A percentile compares a stretch with the other conserved stretches of the same genome.
phyloP scores from a whole-genome alignment of 257 asterid species.

The Asclepias syriaca region DNA sequence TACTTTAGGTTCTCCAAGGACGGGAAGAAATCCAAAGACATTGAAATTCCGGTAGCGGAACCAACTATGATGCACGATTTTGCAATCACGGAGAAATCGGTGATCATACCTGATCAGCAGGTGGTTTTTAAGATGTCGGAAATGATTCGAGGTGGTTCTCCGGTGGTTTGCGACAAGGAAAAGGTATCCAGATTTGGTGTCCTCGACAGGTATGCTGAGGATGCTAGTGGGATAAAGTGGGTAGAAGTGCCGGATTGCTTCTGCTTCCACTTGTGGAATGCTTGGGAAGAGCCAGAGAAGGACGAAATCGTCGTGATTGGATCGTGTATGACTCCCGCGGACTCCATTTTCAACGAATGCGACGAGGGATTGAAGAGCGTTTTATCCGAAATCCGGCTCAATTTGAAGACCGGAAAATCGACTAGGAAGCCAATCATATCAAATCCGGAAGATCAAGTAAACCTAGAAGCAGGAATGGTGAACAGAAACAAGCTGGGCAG shows the following conservation, averaged over 20 bases:
- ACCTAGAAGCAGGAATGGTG: conserved; percentile 95
- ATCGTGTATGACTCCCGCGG: conserved; percentile 99
- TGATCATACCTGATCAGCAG: conserved; percentile 85
- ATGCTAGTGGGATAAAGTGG: conserved; percentile 51
- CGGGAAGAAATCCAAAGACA: conserved; percentile 69
- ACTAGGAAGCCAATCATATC: conserved; percentile 51
- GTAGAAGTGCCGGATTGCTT: conserved; percentile 83
- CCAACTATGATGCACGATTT: conserved; percentile 99
- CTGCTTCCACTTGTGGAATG: conserved; percentile 95
- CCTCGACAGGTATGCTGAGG: conserved; percentile 49
- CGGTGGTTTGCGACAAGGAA: conserved; percentile 68
- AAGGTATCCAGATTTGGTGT: conserved; percentile 75
- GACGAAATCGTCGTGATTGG: conserved; percentile 89
- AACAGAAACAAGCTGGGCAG: conserved; percentile 81
- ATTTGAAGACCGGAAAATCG: conserved; percentile 68
- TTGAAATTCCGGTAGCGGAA: conserved; percentile 73
- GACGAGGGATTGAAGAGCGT: conserved; percentile 77
- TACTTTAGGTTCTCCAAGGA: conserved; percentile 56
- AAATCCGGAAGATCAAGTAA: conserved; percentile 54
- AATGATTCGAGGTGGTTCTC: conserved; percentile 91
- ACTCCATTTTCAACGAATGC: conserved; percentile 91
- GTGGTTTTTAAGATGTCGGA: conserved; percentile 92
- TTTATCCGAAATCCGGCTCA: conserved; percentile 78
- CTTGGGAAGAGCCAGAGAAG: conserved; percentile 91
- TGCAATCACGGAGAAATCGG: conserved; percentile 82